Base-by-base conservation (phyloP, 306 rosid genomes). In the Cucurbita pepo region DNA sequence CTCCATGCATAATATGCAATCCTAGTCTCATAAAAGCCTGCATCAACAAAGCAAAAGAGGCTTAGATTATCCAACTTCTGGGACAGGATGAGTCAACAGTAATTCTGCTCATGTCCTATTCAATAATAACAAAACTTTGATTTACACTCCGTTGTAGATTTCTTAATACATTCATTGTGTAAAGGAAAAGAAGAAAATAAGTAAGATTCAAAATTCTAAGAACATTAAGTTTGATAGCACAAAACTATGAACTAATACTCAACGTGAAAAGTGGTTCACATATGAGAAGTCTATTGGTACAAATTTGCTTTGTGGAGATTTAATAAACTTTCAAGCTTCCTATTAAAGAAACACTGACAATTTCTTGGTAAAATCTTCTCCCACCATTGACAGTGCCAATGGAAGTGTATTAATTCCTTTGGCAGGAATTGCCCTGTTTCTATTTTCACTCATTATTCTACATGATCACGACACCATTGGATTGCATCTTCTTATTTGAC, bases 11-110 rank as follows among this genome's bases (percentile, higher is more conserved):
- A 95, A 84, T 95, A 91, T 1, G 99, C 97, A 55, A 89, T 76
- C 69, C 96, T 87, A 72, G 96, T 95, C 86, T 95, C 97, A 34
- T 95, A 91, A 85, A 91, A 95, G 65, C 97, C 96, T 91, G 88
- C 82, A 80, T 48, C 50, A 79, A 80, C 38, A 80, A 77, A 30
- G 22, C 37, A 61, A 62, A 36, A 54, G 41, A 10, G n/a, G 38
- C 38, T 71, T 52, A 16, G 63, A 9, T 54, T 21, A 54, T 53
- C 56, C 21, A 47, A 67, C 38, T 19, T 18, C 37, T 4, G 15
- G 47, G n/a, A 44, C 37, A 40, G 53, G 8, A 25, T 15, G 36
- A 64, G 36, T 5, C 15, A 21, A 67, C 72, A 5, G 43, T 13
- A 67, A 7, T 67, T 47, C 51, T 19, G n/a, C 51, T 21, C 14